Evolutionary conservation across 371 early-diverging fungal genomes (phyloP).

Genomic region (Vavraia culicis): DNA sequence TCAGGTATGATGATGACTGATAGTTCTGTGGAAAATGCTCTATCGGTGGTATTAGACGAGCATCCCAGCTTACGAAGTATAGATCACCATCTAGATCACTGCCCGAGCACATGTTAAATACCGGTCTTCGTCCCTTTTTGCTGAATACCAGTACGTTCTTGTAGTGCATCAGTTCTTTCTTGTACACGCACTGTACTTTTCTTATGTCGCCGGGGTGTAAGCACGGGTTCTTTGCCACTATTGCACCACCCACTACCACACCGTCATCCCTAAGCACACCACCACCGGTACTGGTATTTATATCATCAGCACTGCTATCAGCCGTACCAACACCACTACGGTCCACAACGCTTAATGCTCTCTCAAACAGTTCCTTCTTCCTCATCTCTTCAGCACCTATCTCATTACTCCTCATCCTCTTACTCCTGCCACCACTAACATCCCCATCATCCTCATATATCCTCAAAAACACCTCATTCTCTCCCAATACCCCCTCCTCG

Average conservation of each 20-base stretch:
- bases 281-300: not conserved
- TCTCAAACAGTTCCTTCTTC: no score
- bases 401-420: not conserved
- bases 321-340: not conserved
- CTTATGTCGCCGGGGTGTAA: slow-evolving; percentile 63
- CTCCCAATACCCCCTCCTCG: slow-evolving; percentile 49
- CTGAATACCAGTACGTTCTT: slow-evolving; percentile 52
- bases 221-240: slow-evolving; percentile 52
- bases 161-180: slow-evolving; percentile 46
- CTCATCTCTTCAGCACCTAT: not conserved
- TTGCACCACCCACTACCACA: slow-evolving; percentile 36
- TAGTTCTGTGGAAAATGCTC: slow-evolving; percentile 49
- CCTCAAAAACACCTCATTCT: slow-evolving; percentile 49
- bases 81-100: slow-evolving; percentile 63
- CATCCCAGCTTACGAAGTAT: slow-evolving; percentile 51
- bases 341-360: no score
- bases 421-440: not conserved
- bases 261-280: slow-evolving; percentile 1
- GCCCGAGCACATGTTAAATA: slow-evolving; percentile 56
- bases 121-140: slow-evolving; percentile 50
- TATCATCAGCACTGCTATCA: not conserved
- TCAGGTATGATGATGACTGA: slow-evolving; percentile 32
- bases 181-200: slow-evolving; percentile 50
- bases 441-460: not conserved
- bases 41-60: slow-evolving; percentile 46